Evolutionary conservation across 257 asterid genomes (phyloP), one percentile per base, ranked within the genome.

Genomic region (Craterostigma plantagineum): DNA sequence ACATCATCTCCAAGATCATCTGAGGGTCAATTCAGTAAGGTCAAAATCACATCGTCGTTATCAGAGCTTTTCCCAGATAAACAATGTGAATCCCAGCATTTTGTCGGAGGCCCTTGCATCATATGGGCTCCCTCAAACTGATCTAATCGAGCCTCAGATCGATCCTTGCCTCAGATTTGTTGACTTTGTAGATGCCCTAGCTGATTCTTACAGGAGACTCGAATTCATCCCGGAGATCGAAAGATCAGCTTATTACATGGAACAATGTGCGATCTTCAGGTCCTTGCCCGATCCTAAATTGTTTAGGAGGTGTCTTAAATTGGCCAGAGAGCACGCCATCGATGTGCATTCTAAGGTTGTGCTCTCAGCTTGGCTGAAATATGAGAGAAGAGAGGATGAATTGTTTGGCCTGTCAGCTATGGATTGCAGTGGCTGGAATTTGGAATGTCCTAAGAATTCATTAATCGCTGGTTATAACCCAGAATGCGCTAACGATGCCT

Each of bases 281-380:
- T 83, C 90, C 5, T 63, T 75, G 14, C 55, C 85, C n/a, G 95
- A 87, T 51, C 92, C 93, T 0, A 87, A 76, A 58, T 62, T 83
- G 77, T 87, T 83, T 53, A 63, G 93, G 73, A 70, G 73, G 63
- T 70, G 87, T 63, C 83, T 87, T 34, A 59, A 74, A 30, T 74
- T 75, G 0, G 95, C 95, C 43, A 72, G 95, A 73, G 63, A 70
- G 45, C 90, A 79, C 15, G 86, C 92, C 0, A 66, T 75, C 46
- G 98, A 90, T 51, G 94, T 83, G 61, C 98, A 90, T 64, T 68
- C 77, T 4, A 90, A 90, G 69, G 72, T 79, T 58, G 92, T 90
- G 1, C 71, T 90, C 8, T 76, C 95, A 0, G 71, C 95, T n/a
- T 87, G 98, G 98, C 54, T 90, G 69, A 79, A 93, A 67, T 79